Conservation (phyloP, 2,329 filamentous ascomycete species). For the Pseudogymnoascus sp. region DNA sequence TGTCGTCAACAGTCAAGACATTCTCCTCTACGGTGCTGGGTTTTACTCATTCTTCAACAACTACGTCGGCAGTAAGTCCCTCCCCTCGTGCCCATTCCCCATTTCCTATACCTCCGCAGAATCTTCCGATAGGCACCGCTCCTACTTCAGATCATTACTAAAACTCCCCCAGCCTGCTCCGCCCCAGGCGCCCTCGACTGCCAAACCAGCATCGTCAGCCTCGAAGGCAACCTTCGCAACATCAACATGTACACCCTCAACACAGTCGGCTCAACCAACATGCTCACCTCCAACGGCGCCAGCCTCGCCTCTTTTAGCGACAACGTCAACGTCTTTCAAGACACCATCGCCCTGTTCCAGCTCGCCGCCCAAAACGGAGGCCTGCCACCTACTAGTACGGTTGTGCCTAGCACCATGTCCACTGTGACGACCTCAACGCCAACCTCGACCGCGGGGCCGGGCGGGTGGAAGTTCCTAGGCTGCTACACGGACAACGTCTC, state of each 20-base stretch:
- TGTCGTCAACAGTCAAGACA: slow-evolving; percentile 43
- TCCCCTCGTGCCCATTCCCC: background rate
- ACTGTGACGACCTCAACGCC: background rate
- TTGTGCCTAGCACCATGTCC: too few species aligned
- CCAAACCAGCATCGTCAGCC: slow-evolving; percentile 19
- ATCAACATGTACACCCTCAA: slow-evolving; percentile 20
- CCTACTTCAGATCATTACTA: too few species aligned
- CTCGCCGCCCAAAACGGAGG: background rate
- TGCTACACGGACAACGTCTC: background rate
- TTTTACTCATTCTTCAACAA: slow-evolving; percentile 56
- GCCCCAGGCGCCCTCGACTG: slow-evolving; percentile 18
- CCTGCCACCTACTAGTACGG: too few species aligned
- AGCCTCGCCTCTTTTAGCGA: slow-evolving; percentile 14
- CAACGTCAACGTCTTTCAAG: slow-evolving; percentile 19
- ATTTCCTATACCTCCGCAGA: too few species aligned
- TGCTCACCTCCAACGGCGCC: slow-evolving; percentile 18
- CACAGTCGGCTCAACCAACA: slow-evolving; percentile 21
- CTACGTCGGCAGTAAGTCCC: slow-evolving; percentile 35
- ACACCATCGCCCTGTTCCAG: slow-evolving; percentile 18
- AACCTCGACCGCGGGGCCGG: background rate
- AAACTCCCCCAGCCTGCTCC: slow-evolving; percentile 11
- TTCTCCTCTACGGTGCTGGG: slow-evolving; percentile 47
- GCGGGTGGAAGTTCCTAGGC: too few species aligned
- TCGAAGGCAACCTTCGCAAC: slow-evolving; percentile 17
- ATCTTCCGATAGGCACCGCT: too few species aligned